phyloP scores from a whole-genome alignment of 1,284 basidiomycete genomes.

The Puccinia triticina region DNA sequence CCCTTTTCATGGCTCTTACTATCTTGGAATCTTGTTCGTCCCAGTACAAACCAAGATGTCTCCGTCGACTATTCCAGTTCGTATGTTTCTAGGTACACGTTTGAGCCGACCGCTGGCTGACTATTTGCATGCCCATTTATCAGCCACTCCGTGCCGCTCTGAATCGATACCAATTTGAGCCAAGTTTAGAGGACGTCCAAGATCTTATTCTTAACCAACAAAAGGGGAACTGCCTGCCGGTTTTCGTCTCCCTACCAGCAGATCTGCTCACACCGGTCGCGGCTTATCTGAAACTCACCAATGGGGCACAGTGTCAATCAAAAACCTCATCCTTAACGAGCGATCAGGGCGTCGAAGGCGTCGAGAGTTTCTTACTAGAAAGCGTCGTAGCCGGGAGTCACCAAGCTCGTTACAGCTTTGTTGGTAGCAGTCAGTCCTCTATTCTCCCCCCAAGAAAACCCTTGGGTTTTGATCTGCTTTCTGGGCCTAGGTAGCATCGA shows the following conservation, averaged over 20 bases:
- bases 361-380: slow-evolving; percentile 84
- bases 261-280: slow-evolving; percentile 96
- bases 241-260: slow-evolving; percentile 88
- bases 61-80: slow-evolving; percentile 2
- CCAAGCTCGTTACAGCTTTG: slow-evolving; percentile 90
- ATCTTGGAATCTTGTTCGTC: neutral
- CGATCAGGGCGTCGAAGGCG: slow-evolving; percentile 41
- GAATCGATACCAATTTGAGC: slow-evolving; percentile 31
- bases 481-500: neutral
- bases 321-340: slow-evolving; percentile 58
- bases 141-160: neutral
- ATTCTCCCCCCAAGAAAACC: neutral
- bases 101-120: neutral
- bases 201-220: slow-evolving; percentile 65
- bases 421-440: slow-evolving; percentile 77
- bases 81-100: neutral
- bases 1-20: neutral
- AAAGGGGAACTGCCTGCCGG: slow-evolving; percentile 84
- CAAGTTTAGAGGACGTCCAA: slow-evolving; percentile 27
- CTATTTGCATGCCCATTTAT: neutral
- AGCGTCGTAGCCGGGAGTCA: slow-evolving; percentile 88
- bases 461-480: neutral
- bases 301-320: slow-evolving; percentile 68
- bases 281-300: slow-evolving; percentile 89
- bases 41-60: neutral